Percentiles rank a stretch among this genome's conserved stretches.
Evolutionary conservation across 495 filamentous ascomycete genomes (phyloP).

Genomic region (Parathielavia appendiculata): DNA sequence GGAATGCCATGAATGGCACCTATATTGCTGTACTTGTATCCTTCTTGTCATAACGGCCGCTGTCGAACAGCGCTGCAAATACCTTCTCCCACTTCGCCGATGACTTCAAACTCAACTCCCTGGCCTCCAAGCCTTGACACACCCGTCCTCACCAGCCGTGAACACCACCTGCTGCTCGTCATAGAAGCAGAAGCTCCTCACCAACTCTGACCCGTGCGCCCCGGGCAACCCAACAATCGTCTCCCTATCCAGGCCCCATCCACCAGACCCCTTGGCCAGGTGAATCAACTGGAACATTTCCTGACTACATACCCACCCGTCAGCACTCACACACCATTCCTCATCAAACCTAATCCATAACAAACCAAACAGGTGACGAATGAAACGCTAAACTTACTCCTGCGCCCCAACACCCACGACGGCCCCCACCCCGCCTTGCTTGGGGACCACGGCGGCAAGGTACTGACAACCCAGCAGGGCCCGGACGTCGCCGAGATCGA

Average conservation of each 20-base stretch:
- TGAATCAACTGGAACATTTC: constrained; percentile 64
- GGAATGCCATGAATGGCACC: not conserved
- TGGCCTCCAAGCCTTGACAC: constrained; percentile 59
- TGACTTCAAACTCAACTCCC: constrained; percentile 13
- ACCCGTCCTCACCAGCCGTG: constrained; percentile 75
- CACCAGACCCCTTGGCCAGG: constrained; percentile 47
- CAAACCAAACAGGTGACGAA: not conserved
- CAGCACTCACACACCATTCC: constrained; percentile 1
- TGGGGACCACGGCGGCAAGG: constrained; percentile 62
- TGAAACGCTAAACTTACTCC: constrained; percentile 40
- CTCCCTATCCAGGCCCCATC: constrained; percentile 59
- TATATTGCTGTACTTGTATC: not conserved
- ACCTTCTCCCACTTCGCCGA: not conserved
- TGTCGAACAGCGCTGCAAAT: no score
- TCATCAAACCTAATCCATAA: not conserved
- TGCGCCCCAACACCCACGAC: constrained; percentile 58
- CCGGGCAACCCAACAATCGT: constrained; percentile 61
- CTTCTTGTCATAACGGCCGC: not conserved
- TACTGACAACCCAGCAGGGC: constrained; percentile 72
- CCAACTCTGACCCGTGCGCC: constrained; percentile 79
- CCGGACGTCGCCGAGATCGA: constrained; percentile 72
- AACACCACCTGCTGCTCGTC: constrained; percentile 66
- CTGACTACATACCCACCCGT: constrained; percentile 39
- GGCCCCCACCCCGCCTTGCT: constrained; percentile 50
- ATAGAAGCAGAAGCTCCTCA: constrained; percentile 70